phyloP scores from a whole-genome alignment of 306 rosid genomes.

The Cucumis sativus region DNA sequence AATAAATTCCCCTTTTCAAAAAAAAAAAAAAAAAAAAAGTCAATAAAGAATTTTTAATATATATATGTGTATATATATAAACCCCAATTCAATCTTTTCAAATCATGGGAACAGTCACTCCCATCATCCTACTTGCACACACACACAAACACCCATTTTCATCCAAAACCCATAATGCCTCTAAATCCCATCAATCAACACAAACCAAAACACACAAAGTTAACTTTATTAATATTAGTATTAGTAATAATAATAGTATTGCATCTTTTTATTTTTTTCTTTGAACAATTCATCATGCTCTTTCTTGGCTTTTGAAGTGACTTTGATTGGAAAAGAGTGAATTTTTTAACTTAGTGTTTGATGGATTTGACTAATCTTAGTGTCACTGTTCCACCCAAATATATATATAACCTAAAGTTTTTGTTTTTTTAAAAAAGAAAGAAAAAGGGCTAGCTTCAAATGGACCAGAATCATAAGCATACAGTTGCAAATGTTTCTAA shows the following conservation, averaged over 20 bases:
- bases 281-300: background rate
- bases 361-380: conserved; percentile 76
- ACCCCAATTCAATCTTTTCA: conserved; percentile 34
- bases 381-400: conserved; percentile 31
- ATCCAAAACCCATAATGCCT: conserved; percentile 28
- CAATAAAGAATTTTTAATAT: background rate
- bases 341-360: conserved; percentile 33
- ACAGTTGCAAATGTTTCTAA: background rate
- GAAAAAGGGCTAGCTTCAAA: conserved; percentile 14
- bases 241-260: background rate
- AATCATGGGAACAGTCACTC: conserved; percentile 70
- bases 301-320: conserved; percentile 23
- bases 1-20: no score
- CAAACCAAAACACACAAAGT: background rate
- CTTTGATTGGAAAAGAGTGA: conserved; percentile 28
- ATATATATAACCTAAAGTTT: conserved; percentile 7
- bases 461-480: conserved; percentile 15
- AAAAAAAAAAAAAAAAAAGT: no score
- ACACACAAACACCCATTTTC: background rate
- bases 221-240: background rate
- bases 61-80: background rate
- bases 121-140: conserved; percentile 54
- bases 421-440: no score
- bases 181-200: conserved; percentile 37
- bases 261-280: background rate